These are phyloP conservation scores for Carex arenaria DNA, from an alignment of 202 grass and related monocot species.

Conservation along the genomic window DNA sequence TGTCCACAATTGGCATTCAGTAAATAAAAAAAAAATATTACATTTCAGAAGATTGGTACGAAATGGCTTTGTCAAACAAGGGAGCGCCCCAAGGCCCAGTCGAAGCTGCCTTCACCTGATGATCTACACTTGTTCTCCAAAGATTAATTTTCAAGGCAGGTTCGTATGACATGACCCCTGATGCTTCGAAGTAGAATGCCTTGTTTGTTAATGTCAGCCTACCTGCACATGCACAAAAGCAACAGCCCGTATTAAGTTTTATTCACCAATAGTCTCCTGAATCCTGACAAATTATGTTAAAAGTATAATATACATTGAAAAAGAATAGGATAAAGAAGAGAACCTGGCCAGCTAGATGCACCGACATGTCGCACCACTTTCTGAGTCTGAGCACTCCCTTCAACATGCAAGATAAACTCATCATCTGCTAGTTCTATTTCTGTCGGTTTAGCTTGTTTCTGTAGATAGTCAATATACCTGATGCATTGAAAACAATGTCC, in stretches of 20 bases:
- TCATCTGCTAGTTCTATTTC: constrained; percentile 58
- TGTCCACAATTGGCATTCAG: not conserved
- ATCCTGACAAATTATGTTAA: not conserved
- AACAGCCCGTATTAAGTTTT: not conserved
- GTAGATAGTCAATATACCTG: constrained; percentile 57
- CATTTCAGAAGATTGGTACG: constrained; percentile 51
- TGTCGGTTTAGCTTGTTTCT: constrained; percentile 55
- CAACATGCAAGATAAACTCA: constrained; percentile 80
- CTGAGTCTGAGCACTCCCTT: constrained; percentile 62
- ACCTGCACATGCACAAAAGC: constrained; percentile 35
- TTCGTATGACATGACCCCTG: constrained; percentile 57
- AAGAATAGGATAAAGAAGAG: not conserved
- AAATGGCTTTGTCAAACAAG: constrained; percentile 85
- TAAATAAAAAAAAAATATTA: constrained; percentile 32
- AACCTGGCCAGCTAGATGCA: constrained; percentile 73
- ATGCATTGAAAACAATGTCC: not conserved
- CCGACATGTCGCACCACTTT: constrained; percentile 74
- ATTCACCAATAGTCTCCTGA: not conserved
- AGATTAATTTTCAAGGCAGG: constrained; percentile 65
- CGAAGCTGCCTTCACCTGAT: constrained; percentile 60
- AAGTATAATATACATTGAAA: not conserved
- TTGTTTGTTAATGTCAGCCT: constrained; percentile 80
- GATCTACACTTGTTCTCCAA: constrained; percentile 42
- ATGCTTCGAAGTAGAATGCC: constrained; percentile 83
- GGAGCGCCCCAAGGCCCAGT: constrained; percentile 89